Conservation (phyloP, 2,329 filamentous ascomycete species). For the Scedosporium boydii region DNA sequence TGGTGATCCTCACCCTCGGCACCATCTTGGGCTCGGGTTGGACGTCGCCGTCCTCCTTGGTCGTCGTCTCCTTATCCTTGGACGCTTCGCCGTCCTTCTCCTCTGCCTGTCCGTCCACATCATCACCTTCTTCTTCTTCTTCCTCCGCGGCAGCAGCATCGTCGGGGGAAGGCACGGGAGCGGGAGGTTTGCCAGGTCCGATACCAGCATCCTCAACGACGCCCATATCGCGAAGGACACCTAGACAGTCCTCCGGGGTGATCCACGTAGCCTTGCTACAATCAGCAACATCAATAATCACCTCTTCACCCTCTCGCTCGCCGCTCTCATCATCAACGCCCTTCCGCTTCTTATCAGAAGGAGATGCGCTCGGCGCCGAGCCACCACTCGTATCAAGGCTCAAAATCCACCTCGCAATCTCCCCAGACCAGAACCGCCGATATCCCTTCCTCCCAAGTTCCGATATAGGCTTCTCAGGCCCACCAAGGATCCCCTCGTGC, state of each 20-base stretch:
- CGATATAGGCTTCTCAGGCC: conserved; percentile 88
- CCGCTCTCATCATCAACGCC: conserved; percentile 7
- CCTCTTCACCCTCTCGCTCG: conserved; percentile 20
- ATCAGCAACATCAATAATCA: conserved; percentile 56
- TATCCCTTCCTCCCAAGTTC: conserved; percentile 79
- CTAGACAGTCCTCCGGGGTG: conserved; percentile 71
- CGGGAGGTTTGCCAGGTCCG: conserved; percentile 21
- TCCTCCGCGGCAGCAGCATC: conserved; percentile 8
- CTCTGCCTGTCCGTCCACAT: conserved; percentile 13
- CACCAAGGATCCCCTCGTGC: conserved; percentile 74
- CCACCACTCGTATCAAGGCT: conserved; percentile 24
- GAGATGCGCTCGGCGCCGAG: background rate
- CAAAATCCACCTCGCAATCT: conserved; percentile 64
- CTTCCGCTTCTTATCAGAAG: background rate
- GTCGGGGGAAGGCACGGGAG: conserved; percentile 1
- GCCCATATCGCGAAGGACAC: conserved; percentile 70
- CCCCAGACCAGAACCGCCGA: conserved; percentile 74
- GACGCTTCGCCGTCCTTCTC: background rate
- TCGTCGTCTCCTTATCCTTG: background rate
- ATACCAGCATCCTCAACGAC: conserved; percentile 51
- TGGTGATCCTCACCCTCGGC: conserved; percentile 41
- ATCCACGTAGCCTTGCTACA: conserved; percentile 78
- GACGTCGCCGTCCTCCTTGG: background rate
- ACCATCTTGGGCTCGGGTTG: conserved; percentile 18
- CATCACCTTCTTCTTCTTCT: conserved; percentile 14